Base-by-base conservation (phyloP, 176 grass and related monocot genomes). In the Cenchrus fungigraminus region DNA sequence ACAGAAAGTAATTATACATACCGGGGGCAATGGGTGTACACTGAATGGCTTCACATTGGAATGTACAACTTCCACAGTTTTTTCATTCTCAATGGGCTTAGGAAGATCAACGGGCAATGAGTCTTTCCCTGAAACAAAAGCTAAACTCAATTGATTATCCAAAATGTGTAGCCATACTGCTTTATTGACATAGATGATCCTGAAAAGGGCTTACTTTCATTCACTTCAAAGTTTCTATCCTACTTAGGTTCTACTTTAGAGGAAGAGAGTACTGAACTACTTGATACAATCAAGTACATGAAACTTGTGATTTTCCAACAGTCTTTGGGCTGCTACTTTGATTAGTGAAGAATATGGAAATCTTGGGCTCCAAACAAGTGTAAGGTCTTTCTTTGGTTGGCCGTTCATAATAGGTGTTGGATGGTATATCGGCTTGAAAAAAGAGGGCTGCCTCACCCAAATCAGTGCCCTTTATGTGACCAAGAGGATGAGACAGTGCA, bases 51-150 rank as follows among this genome's bases (percentile, higher is more conserved):
- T 98, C 19, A 83, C 73, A 87, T 92, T 88, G 80, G 76, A 79
- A 82, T 76, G 75, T 61, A 55, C 74, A 84, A 78, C 86, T 79
- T 94, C 93, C 43, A 78, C 76, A 84, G 57, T 40, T 81, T 90
- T 92, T 74, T 77, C 90, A 79, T 60, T 83, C 53, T 89, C 91
- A 60, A 85, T 83, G 55, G 66, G 83, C 85, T 92, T 94, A 59
- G 91, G 89, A 88, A 92, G 79, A 88, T 94, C 91, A 88, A 97
- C 82, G 73, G 85, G 87, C 44, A 94, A 88, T 69, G 92, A 91
- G 85, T 85, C 74, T 90, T 87, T 95, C 68, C 91, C 96, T 98
- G 89, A 76, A 93, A 98, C 16, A 85, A 82, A 84, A 81, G 43
- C 11, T 90, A 67, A 86, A 85, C 5, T 60, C 51, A 72, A 40